phyloP scores from a whole-genome alignment of 441 rosid genomes.

The Codiaeum variegatum region DNA sequence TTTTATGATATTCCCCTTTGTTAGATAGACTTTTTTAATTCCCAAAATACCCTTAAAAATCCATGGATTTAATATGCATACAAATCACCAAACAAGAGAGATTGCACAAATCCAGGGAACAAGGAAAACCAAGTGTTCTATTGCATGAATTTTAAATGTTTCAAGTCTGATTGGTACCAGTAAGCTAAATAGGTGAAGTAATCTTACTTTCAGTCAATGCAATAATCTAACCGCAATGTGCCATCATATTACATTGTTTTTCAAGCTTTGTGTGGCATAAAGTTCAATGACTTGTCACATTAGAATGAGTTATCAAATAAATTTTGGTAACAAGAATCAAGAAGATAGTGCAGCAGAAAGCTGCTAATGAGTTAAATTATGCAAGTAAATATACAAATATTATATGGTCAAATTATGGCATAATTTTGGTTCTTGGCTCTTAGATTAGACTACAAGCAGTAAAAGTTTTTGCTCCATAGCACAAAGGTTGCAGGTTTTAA shows the following conservation, averaged over 20 bases:
- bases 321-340: background rate
- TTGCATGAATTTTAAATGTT: too few relatives aligned
- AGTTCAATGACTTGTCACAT: background rate
- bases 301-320: background rate
- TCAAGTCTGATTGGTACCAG: too few relatives aligned
- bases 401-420: background rate
- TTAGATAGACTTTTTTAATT: too few relatives aligned
- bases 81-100: too few relatives aligned
- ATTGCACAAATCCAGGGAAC: too few relatives aligned
- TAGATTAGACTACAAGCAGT: background rate
- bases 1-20: too few relatives aligned
- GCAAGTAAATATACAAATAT: background rate
- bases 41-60: too few relatives aligned
- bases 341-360: background rate
- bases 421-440: background rate
- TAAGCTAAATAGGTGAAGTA: too few relatives aligned
- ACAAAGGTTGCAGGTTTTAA: background rate
- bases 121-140: too few relatives aligned
- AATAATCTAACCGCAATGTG: too few relatives aligned
- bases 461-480: background rate
- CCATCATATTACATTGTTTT: background rate
- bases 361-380: background rate
- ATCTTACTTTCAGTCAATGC: too few relatives aligned
- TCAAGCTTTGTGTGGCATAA: background rate
- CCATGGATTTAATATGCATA: too few relatives aligned